Evolutionary conservation across 371 early-diverging fungal genomes (phyloP), one percentile per base, ranked within the genome.

Genomic region (Dichotomocladium elegans): DNA sequence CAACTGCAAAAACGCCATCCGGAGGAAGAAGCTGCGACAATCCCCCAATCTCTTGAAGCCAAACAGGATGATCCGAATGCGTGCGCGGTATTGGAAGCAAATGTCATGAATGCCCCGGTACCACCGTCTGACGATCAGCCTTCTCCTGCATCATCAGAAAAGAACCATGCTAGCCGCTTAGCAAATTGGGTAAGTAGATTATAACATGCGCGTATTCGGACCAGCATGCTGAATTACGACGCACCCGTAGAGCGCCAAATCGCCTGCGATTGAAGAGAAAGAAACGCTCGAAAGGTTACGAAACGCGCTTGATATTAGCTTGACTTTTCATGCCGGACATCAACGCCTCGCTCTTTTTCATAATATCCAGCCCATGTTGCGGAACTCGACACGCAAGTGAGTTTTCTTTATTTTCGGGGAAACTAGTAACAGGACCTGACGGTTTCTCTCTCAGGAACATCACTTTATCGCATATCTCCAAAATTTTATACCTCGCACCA

Each of bases 281-380:
- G 19, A 31, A 1, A 60, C 59, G 2, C 49, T 74, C 8, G 37
- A 40, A 28, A 70, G 57, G 37, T 26, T 74, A 12, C 60, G 64
- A 8, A 53, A 59, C 14, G 64, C 68, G 4, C 60, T 74, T 12
- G 74, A 74, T 35, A 64, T 66, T 10, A 61, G 56, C 3, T 42
- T 74, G 8, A 70, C 61, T 7, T 70, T 70, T 45, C 71, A 70
- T 55, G 53, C 51, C 17, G 70, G 61, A 21, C 58, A 63, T 28
- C 60, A 64, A 21, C 55, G 48, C 4, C 57, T 65, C 30, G 60
- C 60, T n/a, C 34, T 70, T 46, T 74, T 66, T 41, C 68, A 70
- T 53, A 66, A 70, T 35, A 57, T 70, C 19, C 61, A 68, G 55
- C 42, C 64, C 3, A 57, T 61, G 15, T 44, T 74, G 22, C 58